Percentiles rank a stretch among this genome's conserved stretches.
Conservation (phyloP, 2,329 filamentous ascomycete genomes). For the Aspergillus neoniger region DNA sequence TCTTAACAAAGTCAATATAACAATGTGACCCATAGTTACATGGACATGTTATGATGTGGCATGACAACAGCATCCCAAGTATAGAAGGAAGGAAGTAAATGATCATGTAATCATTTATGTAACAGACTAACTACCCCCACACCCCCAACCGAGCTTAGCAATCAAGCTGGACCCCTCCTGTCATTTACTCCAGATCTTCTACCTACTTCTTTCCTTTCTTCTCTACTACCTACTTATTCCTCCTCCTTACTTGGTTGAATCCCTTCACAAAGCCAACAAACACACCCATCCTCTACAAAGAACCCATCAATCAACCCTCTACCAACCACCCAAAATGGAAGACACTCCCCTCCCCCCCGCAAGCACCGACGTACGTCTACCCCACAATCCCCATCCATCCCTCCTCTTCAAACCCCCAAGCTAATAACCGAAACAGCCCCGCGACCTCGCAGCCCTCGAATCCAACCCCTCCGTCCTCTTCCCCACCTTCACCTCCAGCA, state of each 20-base stretch:
- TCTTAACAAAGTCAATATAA: too few species aligned
- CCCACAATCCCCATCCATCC: background rate
- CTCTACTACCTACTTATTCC: background rate
- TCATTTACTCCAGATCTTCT: background rate
- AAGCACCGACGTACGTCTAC: slow-evolving; percentile 33
- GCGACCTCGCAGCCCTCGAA: slow-evolving; percentile 34
- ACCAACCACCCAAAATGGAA: slow-evolving; percentile 25
- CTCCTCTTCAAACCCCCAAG: slow-evolving; percentile 1
- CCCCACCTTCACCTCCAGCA: slow-evolving; percentile 40
- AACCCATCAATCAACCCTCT: background rate
- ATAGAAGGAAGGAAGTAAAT: too few species aligned
- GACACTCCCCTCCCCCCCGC: slow-evolving; percentile 27
- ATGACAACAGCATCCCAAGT: too few species aligned
- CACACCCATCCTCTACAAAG: too few species aligned
- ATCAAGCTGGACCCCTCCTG: too few species aligned
- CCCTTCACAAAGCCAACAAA: too few species aligned
- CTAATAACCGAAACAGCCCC: slow-evolving; percentile 22
- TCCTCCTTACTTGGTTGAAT: background rate
- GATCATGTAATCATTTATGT: too few species aligned
- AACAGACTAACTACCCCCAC: too few species aligned
- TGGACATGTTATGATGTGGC: too few species aligned
- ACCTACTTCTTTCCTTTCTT: background rate
- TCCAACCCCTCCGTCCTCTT: slow-evolving; percentile 33
- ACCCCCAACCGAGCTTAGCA: too few species aligned
- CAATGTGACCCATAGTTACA: too few species aligned